Conservation (phyloP, 2,329 filamentous ascomycete species). For the Coniella vitis region DNA sequence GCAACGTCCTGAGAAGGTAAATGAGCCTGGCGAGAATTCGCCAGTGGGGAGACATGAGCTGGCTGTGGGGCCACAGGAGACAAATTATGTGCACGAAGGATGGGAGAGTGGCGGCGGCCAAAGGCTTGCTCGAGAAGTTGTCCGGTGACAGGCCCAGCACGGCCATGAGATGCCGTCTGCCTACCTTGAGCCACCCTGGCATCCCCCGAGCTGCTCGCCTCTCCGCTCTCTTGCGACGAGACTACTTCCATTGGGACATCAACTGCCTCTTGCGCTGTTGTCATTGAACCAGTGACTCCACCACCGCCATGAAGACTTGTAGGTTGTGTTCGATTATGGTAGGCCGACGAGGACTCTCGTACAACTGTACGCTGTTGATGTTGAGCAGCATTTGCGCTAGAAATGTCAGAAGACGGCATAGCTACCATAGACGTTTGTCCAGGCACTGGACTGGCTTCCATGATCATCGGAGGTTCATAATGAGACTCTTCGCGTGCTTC, state of each 20-base stretch:
- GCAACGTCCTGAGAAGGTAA: slow-evolving; percentile 26
- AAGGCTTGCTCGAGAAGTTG: slow-evolving; percentile 32
- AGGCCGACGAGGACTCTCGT: neutral
- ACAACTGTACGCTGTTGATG: slow-evolving; percentile 4
- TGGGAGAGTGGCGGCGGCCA: slow-evolving; percentile 46
- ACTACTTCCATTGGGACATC: slow-evolving; percentile 18
- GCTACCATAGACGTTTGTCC: slow-evolving; percentile 10
- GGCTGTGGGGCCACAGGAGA: slow-evolving; percentile 70
- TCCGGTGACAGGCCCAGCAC: slow-evolving; percentile 27
- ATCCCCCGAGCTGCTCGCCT: slow-evolving; percentile 36
- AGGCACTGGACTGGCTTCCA: slow-evolving; percentile 19
- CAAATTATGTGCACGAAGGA: slow-evolving; percentile 67
- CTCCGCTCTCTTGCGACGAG: slow-evolving; percentile 33
- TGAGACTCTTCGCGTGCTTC: slow-evolving; percentile 30
- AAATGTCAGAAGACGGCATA: slow-evolving; percentile 7
- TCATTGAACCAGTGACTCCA: slow-evolving; percentile 4
- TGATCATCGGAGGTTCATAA: slow-evolving; percentile 27
- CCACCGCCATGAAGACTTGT: neutral
- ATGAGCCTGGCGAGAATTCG: slow-evolving; percentile 34
- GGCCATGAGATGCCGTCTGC: slow-evolving; percentile 19
- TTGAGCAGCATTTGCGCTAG: slow-evolving; percentile 9
- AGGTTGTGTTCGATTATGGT: neutral
- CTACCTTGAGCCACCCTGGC: slow-evolving; percentile 31
- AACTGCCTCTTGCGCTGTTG: slow-evolving; percentile 19
- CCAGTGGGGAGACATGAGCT: slow-evolving; percentile 57